These are phyloP conservation scores for Gracilaria vermiculophylla DNA, from an alignment of 23 red algal genomes.

Conservation along the genomic window DNA sequence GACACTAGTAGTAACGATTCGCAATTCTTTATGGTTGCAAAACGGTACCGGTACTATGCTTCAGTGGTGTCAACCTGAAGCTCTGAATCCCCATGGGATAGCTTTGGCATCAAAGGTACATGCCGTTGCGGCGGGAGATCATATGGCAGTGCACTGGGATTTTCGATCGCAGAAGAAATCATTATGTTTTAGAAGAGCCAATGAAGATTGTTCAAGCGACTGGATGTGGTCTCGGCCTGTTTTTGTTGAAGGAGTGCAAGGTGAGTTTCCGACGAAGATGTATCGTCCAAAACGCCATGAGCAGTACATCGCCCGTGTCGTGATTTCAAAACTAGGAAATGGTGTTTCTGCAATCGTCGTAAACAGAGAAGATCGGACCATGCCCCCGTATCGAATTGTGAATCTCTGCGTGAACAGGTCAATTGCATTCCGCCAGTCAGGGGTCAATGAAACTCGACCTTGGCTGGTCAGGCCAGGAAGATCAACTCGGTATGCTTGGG, in stretches of 20 bases:
- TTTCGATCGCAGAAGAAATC: constrained; percentile 44
- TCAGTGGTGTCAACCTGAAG: constrained; percentile 82
- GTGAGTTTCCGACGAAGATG: constrained; percentile 88
- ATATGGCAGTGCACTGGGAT: constrained; percentile 79
- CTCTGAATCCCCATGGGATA: constrained; percentile 60
- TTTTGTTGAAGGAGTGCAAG: constrained; percentile 58
- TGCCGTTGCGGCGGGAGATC: constrained; percentile 38
- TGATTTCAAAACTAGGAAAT: constrained; percentile 44
- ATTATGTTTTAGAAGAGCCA: constrained; percentile 65
- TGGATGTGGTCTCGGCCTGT: constrained; percentile 87
- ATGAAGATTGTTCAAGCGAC: constrained; percentile 53
- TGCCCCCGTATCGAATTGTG: constrained; percentile 85
- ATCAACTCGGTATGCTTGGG: constrained; percentile 87
- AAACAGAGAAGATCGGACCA: constrained; percentile 71
- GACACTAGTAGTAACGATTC: constrained; percentile 69
- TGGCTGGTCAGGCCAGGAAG: constrained; percentile 88
- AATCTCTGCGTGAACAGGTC: constrained; percentile 69
- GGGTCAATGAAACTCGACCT: constrained; percentile 76
- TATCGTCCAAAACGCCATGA: constrained; percentile 84
- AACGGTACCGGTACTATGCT: constrained; percentile 65
- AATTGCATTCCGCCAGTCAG: constrained; percentile 89
- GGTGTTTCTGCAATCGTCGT: constrained; percentile 68
- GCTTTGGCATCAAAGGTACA: constrained; percentile 73
- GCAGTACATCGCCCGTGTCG: constrained; percentile 84
- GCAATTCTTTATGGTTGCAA: constrained; percentile 66